These are phyloP conservation scores for Sophora flavescens DNA, from an alignment of 306 rosid genomes.

Conservation along the genomic window DNA sequence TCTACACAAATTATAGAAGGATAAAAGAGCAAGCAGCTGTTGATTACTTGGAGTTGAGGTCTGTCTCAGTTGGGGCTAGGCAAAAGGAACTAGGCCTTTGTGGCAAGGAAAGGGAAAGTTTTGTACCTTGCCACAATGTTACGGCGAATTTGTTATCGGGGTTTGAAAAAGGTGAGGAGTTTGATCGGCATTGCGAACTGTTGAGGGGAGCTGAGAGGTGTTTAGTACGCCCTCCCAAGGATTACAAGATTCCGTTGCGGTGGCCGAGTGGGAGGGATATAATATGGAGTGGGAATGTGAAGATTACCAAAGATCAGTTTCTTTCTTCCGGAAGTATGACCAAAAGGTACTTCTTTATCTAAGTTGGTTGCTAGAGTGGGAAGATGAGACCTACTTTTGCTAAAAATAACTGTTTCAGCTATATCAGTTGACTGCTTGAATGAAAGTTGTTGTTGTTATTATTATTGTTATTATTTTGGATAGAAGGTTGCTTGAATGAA, in stretches of 20 bases:
- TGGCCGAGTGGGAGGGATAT: slow-evolving; percentile 96
- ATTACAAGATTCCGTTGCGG: slow-evolving; percentile 88
- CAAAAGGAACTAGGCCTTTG: slow-evolving; percentile 81
- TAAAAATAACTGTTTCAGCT: slow-evolving; percentile 16
- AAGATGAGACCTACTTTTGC: slow-evolving; percentile 29
- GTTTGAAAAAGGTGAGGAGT: slow-evolving; percentile 82
- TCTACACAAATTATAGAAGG: slow-evolving; percentile 84
- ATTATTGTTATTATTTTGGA: background rate
- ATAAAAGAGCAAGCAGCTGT: slow-evolving; percentile 87
- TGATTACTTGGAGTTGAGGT: slow-evolving; percentile 82
- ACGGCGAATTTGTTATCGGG: slow-evolving; percentile 75
- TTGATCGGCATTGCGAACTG: slow-evolving; percentile 88
- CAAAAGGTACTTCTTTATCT: slow-evolving; percentile 70
- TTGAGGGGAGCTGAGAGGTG: slow-evolving; percentile 63
- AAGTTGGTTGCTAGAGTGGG: slow-evolving; percentile 2
- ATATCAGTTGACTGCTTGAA: background rate
- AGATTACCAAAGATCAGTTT: slow-evolving; percentile 95
- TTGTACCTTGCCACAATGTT: slow-evolving; percentile 94
- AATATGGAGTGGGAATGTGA: slow-evolving; percentile 97
- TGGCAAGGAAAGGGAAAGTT: slow-evolving; percentile 85
- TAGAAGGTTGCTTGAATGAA: background rate
- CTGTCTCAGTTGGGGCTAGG: slow-evolving; percentile 62
- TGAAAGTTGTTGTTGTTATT: background rate
- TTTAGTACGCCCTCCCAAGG: slow-evolving; percentile 96
- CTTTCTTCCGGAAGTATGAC: slow-evolving; percentile 99